phyloP scores from a whole-genome alignment of 2,329 filamentous ascomycete species.

The Alternaria solani region DNA sequence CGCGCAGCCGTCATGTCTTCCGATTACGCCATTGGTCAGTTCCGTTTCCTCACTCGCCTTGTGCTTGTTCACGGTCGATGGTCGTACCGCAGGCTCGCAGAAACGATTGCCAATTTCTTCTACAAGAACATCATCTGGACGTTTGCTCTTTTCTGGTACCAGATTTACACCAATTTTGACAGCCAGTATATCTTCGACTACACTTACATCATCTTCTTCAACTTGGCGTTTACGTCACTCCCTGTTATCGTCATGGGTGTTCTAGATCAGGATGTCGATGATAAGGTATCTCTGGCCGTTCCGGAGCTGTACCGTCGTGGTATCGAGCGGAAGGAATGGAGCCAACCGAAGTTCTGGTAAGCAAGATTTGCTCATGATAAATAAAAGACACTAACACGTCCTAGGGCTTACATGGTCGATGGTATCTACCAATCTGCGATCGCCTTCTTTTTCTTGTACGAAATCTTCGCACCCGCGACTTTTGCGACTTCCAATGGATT shows the following conservation, averaged over 20 bases:
- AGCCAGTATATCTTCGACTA: slow-evolving; percentile 98
- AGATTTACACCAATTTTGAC: slow-evolving; percentile 94
- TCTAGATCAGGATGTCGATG: slow-evolving; percentile 94
- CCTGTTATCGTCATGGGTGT: slow-evolving; percentile 96
- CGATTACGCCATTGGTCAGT: slow-evolving; percentile 89
- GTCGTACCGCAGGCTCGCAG: slow-evolving; percentile 93
- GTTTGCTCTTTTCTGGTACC: slow-evolving; percentile 96
- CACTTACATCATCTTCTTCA: slow-evolving; percentile 96
- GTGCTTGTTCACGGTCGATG: slow-evolving; percentile 83
- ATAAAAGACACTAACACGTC: slow-evolving; percentile 22
- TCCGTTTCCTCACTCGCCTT: slow-evolving; percentile 81
- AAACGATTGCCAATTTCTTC: slow-evolving; percentile 98
- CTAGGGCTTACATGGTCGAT: slow-evolving; percentile 84
- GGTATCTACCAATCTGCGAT: slow-evolving; percentile 94
- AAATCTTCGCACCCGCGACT: slow-evolving; percentile 74
- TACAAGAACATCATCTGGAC: slow-evolving; percentile 99
- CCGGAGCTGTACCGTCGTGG: slow-evolving; percentile 94
- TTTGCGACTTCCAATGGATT: slow-evolving; percentile 77
- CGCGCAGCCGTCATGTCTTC: slow-evolving; percentile 85
- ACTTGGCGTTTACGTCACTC: slow-evolving; percentile 93
- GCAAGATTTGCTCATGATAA: slow-evolving; percentile 39
- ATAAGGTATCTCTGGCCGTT: slow-evolving; percentile 90
- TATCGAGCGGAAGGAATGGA: slow-evolving; percentile 97
- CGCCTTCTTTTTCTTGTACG: slow-evolving; percentile 90
- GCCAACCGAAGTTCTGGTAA: slow-evolving; percentile 94